Conservation (phyloP, 345 rosid genomes). For the Citrus trifoliata region DNA sequence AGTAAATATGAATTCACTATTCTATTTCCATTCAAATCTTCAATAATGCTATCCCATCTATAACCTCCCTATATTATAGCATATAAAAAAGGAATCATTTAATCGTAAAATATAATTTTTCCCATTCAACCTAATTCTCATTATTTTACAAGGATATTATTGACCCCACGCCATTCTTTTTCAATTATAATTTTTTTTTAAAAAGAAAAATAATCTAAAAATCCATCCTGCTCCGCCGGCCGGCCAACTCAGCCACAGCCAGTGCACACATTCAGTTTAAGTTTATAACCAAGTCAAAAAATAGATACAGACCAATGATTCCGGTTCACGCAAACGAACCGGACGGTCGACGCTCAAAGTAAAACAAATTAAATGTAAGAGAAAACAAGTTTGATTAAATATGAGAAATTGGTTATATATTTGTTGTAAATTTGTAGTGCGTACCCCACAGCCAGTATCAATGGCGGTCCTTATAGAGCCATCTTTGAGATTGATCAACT, state of each 20-base stretch:
- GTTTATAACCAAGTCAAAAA: too few species aligned
- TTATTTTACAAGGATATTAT: neutral
- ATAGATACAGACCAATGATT: neutral
- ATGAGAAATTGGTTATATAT: too few species aligned
- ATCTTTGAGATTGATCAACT: constrained; percentile 69
- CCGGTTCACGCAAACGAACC: neutral
- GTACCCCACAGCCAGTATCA: constrained; percentile 98
- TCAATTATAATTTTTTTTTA: neutral
- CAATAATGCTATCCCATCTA: neutral
- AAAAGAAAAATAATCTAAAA: neutral
- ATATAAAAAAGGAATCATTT: neutral
- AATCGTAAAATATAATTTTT: neutral
- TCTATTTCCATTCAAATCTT: neutral
- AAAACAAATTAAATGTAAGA: too few species aligned
- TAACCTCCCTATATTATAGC: neutral
- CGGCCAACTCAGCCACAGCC: neutral
- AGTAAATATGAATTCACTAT: neutral
- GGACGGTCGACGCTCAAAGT: neutral
- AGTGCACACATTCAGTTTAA: neutral
- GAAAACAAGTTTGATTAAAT: too few species aligned
- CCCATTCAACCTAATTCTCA: neutral
- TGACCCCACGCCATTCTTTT: neutral
- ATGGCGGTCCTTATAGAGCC: constrained; percentile 90
- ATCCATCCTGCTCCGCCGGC: too few species aligned
- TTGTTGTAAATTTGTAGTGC: constrained; percentile 12